A percentile compares a stretch with the other conserved stretches of the same genome.
Evolutionary conservation across 2,329 filamentous ascomycete species (phyloP).

Genomic region (Cladosporium colombiae): DNA sequence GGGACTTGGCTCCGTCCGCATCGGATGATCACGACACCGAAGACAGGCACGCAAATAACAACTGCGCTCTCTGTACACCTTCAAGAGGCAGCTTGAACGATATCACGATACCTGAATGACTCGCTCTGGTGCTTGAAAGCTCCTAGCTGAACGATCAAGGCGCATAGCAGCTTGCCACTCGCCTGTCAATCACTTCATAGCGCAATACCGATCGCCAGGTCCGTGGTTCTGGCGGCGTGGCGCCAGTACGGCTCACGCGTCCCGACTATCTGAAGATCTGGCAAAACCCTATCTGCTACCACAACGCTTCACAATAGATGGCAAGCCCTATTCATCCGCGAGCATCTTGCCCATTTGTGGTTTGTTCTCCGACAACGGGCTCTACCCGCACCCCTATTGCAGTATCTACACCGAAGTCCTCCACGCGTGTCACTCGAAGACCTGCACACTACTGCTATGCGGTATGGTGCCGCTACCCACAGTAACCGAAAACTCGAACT

Average conservation of each 20-base stretch:
- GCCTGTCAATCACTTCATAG: neutral
- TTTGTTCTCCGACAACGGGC: neutral
- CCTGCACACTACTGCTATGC: neutral
- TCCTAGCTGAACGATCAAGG: neutral
- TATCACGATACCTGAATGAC: neutral
- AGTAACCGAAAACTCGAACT: neutral
- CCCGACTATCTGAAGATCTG: neutral
- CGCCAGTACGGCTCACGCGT: neutral
- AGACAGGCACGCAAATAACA: neutral
- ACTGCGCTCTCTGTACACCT: no score
- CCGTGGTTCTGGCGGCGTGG: neutral
- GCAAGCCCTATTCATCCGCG: neutral
- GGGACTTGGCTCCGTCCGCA: neutral
- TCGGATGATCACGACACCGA: neutral
- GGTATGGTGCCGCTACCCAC: neutral
- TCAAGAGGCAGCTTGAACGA: neutral
- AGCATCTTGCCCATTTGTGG: neutral
- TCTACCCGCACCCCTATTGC: neutral
- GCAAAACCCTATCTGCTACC: neutral
- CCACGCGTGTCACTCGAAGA: neutral
- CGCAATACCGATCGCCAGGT: neutral
- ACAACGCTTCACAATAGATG: neutral
- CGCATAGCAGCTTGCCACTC: neutral
- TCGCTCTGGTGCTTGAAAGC: neutral
- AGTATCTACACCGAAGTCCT: neutral